Base-by-base conservation (phyloP, 805 yeast genomes). In the Candida tallmaniae region DNA sequence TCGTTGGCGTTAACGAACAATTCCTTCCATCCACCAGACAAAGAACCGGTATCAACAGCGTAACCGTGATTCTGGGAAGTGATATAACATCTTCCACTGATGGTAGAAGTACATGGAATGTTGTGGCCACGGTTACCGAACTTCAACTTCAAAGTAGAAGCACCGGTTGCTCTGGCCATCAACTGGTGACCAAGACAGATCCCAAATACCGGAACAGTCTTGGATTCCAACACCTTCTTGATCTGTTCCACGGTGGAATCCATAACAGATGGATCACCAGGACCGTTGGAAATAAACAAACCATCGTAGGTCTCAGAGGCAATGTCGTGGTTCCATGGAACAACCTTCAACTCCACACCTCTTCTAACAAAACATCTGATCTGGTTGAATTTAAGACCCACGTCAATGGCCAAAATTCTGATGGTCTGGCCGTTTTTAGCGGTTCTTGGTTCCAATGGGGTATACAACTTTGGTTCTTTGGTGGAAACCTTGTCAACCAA, bases 91-190 rank as follows among this genome's bases (percentile, higher is more conserved):
- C 94, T 78, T 32, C 98, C 98, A 41, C 93, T 83, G 44, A 78
- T 81, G 47, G 80, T 74, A 46, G 83, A 88, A 48, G 95, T 84
- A 69, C 93, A 84, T 41, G 98, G 98, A 51, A 93, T 93, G 65
- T 93, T 93, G 68, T 93, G 98, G 54, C 97, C 98, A 74, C 98
- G 88, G 75, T 93, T 93, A 79, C 98, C 98, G 53, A 87, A 93
- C 68, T 89, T 89, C 69, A 93, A 68, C 68, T 93, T 93, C 51
- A 78, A 48, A 30, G 98, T 93, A 21, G 85, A 73, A 40, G 97
- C 97, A 55, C 98, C 98, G 34, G 93, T 68, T 31, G 98, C 96
- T 65, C 94, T 74, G 20, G 97, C 96, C 58, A 93, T 65, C 55
- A 93, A 76, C 73, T 93, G 98, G 67, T 93, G 98, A 62, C 98